phyloP scores from a whole-genome alignment of 208 protist genomes.

The Naegleria gruberi region DNA sequence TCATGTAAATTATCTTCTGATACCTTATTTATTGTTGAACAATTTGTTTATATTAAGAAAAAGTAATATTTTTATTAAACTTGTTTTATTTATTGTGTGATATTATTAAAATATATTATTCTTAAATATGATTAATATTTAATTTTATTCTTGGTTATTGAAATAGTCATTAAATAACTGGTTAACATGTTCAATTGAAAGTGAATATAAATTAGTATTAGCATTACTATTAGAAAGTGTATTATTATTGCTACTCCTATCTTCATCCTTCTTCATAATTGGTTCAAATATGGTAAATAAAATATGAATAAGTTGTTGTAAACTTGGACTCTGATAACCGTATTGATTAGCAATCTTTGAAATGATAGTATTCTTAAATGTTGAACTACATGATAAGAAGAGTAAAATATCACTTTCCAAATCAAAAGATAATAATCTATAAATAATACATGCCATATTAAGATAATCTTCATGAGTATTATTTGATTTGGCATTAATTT shows the following conservation, averaged over 20 bases:
- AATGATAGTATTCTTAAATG: neutral
- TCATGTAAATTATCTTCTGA: neutral
- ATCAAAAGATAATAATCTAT: neutral
- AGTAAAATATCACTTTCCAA: neutral
- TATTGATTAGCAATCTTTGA: neutral
- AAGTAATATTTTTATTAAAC: neutral
- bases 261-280: neutral
- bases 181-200: neutral
- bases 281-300: neutral
- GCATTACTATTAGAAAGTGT: neutral
- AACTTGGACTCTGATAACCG: neutral
- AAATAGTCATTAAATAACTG: neutral
- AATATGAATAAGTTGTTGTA: neutral
- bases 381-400: neutral
- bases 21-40: neutral
- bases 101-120: no score
- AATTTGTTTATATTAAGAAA: neutral
- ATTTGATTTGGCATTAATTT: no score
- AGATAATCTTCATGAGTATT: neutral
- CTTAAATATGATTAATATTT: no score
- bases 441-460: neutral
- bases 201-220: neutral
- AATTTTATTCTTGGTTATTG: no score
- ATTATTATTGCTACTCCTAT: neutral
- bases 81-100: no score